Evolutionary conservation across 176 grass and related monocot genomes (phyloP), one percentile per base, ranked within the genome.

Genomic region (Triticum turgidum): DNA sequence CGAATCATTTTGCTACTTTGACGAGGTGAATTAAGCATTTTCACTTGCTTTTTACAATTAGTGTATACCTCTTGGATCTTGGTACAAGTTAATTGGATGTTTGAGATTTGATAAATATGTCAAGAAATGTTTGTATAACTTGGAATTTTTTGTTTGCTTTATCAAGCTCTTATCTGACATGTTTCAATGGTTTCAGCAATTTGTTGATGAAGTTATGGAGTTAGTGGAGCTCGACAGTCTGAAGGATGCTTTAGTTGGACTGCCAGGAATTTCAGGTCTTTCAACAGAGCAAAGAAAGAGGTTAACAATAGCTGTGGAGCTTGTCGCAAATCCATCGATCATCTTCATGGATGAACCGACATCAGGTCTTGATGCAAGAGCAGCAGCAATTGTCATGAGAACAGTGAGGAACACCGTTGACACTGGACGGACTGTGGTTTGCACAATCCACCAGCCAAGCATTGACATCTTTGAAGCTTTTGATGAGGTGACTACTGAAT

Each of bases 281-380:
- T 99, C 97, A 3, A 99, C 97, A 8, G 97, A 99, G 77, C 94
- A 99, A 73, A 92, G 94, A 61, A 99, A 99, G 76, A 92, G 97
- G 79, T 83, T 99, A 77, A 99, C 97, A 5, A 99, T 99, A 87
- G 97, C 97, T 20, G 97, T 99, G 73, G 97, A 99, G 83, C 91
- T 99, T 12, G 94, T 99, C 0, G 97, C 97, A 65, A 99, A 99
- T 86, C 97, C 97, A 69, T 99, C 97, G 0, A 96, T 96, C 88
- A 99, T 99, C 79, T 99, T 99, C 78, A 99, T 99, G 97, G 97
- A 99, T 78, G 97, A 99, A 83, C 97, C 97, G 20, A 99, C 97
- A 83, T 99, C 94, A 84, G 97, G 97, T 61, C 97, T 99, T 80
- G 97, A 99, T 91, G 97, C 97, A 84, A 92, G 97, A 87, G 97